Evolutionary conservation across 106 monocot genomes (phyloP).

Genomic region (Acorus calamus): DNA sequence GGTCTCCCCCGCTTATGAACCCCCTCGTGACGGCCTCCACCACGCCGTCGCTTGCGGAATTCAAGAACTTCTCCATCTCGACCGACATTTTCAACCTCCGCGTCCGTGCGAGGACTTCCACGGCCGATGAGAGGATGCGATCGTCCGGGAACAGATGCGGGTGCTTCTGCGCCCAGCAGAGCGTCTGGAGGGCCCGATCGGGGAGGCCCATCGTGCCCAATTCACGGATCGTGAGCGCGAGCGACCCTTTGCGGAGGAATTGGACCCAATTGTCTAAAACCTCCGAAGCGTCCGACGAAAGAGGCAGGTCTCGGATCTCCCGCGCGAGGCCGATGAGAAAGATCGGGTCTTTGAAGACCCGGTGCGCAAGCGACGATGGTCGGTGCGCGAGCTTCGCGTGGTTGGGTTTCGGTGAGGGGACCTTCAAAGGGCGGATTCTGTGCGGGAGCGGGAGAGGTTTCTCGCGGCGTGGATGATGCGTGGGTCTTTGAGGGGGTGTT

Average conservation of each 20-base stretch:
- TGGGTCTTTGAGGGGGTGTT: slow-evolving; percentile 21
- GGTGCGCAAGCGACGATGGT: slow-evolving; percentile 30
- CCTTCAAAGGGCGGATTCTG: slow-evolving; percentile 5
- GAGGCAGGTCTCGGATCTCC: slow-evolving; percentile 55
- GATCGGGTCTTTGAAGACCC: slow-evolving; percentile 61
- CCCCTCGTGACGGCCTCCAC: slow-evolving; percentile 79
- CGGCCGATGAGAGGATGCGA: slow-evolving; percentile 59
- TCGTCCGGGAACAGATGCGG: slow-evolving; percentile 71
- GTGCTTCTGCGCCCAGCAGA: slow-evolving; percentile 78
- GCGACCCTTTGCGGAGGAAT: slow-evolving; percentile 75
- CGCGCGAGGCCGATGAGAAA: slow-evolving; percentile 52
- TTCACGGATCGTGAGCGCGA: slow-evolving; percentile 78
- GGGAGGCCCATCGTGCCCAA: slow-evolving; percentile 83
- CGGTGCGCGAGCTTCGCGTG: slow-evolving; percentile 16
- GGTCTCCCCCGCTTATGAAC: slow-evolving; percentile 49
- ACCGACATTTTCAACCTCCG: slow-evolving; percentile 32
- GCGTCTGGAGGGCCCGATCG: slow-evolving; percentile 61
- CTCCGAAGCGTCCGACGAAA: slow-evolving; percentile 31
- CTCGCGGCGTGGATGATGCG: slow-evolving; percentile 12
- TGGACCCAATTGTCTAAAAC: slow-evolving; percentile 54
- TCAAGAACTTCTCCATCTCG: slow-evolving; percentile 41
- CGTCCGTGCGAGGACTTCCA: slow-evolving; percentile 58
- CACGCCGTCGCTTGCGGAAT: slow-evolving; percentile 50
- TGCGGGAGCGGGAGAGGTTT: slow-evolving; percentile 40
- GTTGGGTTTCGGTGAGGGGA: slow-evolving; percentile 67